phyloP scores from a whole-genome alignment of 805 yeast genomes.

The Lachancea nothofagi region DNA sequence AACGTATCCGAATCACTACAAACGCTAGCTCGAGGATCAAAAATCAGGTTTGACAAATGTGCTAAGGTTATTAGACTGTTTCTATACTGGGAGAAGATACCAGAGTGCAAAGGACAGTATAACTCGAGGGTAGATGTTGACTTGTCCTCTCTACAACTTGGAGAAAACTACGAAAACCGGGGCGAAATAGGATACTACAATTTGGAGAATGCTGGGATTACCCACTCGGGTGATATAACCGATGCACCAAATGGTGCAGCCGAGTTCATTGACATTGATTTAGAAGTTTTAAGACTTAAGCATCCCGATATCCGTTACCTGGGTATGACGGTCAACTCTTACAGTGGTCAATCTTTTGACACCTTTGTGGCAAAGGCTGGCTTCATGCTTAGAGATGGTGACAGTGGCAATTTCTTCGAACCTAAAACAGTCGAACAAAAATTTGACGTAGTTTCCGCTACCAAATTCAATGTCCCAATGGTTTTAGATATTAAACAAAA shows the following conservation, averaged over 20 bases:
- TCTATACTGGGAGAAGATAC: slow-evolving; percentile 7
- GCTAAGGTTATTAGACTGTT: slow-evolving; percentile 6
- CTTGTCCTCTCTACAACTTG: slow-evolving; percentile 2
- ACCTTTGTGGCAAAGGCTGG: slow-evolving; percentile 8
- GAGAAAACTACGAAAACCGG: not conserved
- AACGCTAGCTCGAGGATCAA: slow-evolving; percentile 6
- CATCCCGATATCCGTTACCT: slow-evolving; percentile 3
- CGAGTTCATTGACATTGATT: slow-evolving; percentile 6
- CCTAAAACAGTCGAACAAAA: slow-evolving; percentile 8
- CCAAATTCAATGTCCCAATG: slow-evolving; percentile 4
- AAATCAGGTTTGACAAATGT: slow-evolving; percentile 3
- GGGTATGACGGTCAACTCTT: slow-evolving; percentile 4
- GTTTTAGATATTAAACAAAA: slow-evolving; percentile 1
- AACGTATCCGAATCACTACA: slow-evolving; percentile 1
- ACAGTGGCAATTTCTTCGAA: slow-evolving; percentile 4
- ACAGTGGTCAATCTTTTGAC: slow-evolving; percentile 6
- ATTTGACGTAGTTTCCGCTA: slow-evolving; percentile 1
- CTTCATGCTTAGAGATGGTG: slow-evolving; percentile 7
- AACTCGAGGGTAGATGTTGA: slow-evolving; percentile 5
- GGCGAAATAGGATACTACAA: slow-evolving; percentile 5
- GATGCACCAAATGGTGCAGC: slow-evolving; percentile 9
- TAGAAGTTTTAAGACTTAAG: not conserved
- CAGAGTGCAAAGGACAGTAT: not conserved
- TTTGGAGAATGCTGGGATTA: slow-evolving; percentile 1
- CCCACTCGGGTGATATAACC: slow-evolving; percentile 8